Percentiles rank a stretch among this genome's conserved stretches.
Conservation (phyloP, 768 basidiomycete species). For the Kwoniella mangroviensis region DNA sequence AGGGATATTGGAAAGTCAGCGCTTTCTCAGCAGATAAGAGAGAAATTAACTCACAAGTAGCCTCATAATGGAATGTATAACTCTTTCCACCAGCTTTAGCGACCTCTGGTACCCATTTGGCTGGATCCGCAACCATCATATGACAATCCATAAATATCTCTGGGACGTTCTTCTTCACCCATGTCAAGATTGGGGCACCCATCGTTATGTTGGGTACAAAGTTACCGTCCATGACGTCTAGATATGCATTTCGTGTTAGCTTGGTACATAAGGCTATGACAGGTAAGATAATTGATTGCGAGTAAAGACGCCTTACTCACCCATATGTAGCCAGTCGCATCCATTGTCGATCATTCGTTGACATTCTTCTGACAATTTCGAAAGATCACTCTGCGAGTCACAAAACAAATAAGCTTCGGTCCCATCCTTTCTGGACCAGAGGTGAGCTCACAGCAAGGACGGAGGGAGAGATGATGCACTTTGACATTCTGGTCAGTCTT, state of each 20-base stretch:
- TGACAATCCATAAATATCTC: conserved; percentile 99
- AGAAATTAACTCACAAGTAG: conserved; percentile 68
- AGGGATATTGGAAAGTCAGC: no score
- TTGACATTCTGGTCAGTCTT: conserved; percentile 65
- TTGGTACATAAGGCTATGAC: no score
- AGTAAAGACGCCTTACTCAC: conserved; percentile 60
- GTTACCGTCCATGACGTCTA: conserved; percentile 98
- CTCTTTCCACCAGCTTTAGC: conserved; percentile 92
- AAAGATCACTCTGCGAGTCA: conserved; percentile 74
- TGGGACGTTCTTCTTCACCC: conserved; percentile 82
- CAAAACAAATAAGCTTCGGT: neutral
- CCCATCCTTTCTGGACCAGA: neutral
- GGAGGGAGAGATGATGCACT: conserved; percentile 92
- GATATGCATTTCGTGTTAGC: no score
- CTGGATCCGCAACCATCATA: conserved; percentile 98
- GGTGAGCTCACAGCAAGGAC: conserved; percentile 70
- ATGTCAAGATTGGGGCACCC: conserved; percentile 87
- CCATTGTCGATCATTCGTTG: conserved; percentile 91
- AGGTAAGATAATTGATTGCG: no score
- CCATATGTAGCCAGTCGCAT: conserved; percentile 99
- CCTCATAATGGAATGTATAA: conserved; percentile 97
- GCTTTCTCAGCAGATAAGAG: neutral
- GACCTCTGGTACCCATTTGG: conserved; percentile 95
- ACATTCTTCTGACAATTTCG: conserved; percentile 91
- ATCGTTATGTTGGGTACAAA: conserved; percentile 99